A percentile compares a stretch with the other conserved stretches of the same genome.
These are phyloP conservation scores for Pyrenochaeta sp. DNA, from an alignment of 2,329 filamentous ascomycete species.

Conservation along the genomic window DNA sequence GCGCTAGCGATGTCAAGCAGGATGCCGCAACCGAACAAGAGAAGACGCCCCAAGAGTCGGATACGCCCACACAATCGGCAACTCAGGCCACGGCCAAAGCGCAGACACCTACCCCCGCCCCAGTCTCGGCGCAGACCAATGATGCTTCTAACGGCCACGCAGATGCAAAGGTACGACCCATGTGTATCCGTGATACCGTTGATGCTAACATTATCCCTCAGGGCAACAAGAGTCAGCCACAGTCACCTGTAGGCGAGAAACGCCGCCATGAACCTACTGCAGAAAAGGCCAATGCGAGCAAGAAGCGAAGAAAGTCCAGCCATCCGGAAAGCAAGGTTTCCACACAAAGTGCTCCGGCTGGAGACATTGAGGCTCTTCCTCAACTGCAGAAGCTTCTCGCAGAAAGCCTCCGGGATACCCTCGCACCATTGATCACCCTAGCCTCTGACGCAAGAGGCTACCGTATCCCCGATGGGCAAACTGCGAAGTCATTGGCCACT, in stretches of 20 bases:
- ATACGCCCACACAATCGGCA: conserved; percentile 22
- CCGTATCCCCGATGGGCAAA: conserved; percentile 69
- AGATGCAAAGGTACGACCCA: conserved; percentile 32
- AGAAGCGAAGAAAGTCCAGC: conserved; percentile 50
- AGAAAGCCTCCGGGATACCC: conserved; percentile 73
- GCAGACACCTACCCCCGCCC: conserved; percentile 20
- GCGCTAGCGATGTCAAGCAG: conserved; percentile 66
- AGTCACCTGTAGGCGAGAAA: conserved; percentile 48
- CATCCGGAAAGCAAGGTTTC: conserved; percentile 36
- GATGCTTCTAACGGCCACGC: conserved; percentile 35
- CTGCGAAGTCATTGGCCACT: conserved; percentile 71
- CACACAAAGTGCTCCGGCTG: conserved; percentile 11
- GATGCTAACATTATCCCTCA: conserved; percentile 25
- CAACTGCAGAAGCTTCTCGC: conserved; percentile 75
- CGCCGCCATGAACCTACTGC: conserved; percentile 43
- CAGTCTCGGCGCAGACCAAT: conserved; percentile 14
- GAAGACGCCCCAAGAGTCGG: conserved; percentile 26
- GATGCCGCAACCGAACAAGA: conserved; percentile 54
- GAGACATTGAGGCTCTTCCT: conserved; percentile 56
- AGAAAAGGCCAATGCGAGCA: conserved; percentile 42
- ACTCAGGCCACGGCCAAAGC: conserved; percentile 14
- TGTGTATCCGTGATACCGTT: background rate
- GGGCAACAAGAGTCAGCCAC: conserved; percentile 40
- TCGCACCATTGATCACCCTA: conserved; percentile 70
- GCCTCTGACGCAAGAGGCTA: conserved; percentile 73